phyloP scores from a whole-genome alignment of 192 early-diverging fungal species.

The Geranomyces variabilis region DNA sequence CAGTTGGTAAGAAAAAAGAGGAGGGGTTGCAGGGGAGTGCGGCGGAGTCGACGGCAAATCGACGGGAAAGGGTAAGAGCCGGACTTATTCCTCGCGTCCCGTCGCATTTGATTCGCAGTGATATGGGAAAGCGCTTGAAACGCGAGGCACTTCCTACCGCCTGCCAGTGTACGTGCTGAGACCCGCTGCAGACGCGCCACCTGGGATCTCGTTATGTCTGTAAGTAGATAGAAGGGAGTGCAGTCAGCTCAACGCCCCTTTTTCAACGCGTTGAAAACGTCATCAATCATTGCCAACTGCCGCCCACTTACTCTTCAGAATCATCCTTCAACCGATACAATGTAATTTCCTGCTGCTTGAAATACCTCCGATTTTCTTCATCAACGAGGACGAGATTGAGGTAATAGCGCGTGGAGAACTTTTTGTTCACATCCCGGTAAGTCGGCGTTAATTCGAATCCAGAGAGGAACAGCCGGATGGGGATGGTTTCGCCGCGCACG shows the following conservation, averaged over 20 bases:
- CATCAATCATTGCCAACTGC: too few species aligned
- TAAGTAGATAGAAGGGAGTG: too few species aligned
- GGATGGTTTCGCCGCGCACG: constrained; percentile 94
- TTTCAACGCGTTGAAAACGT: too few species aligned
- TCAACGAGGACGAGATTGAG: constrained; percentile 97
- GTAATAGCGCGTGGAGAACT: constrained; percentile 98
- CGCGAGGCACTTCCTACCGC: not conserved
- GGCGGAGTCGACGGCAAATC: too few species aligned
- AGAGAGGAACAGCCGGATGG: constrained; percentile 94
- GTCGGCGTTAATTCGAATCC: constrained; percentile 99
- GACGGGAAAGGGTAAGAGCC: too few species aligned
- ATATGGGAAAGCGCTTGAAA: not conserved
- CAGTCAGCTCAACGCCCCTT: too few species aligned
- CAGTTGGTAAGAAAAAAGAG: too few species aligned
- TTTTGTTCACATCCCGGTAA: constrained; percentile 98
- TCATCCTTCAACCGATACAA: constrained; percentile 46
- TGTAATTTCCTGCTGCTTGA: constrained; percentile 93
- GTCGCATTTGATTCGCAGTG: too few species aligned
- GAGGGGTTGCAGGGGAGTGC: too few species aligned
- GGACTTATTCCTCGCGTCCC: too few species aligned
- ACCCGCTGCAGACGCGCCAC: constrained; percentile 47
- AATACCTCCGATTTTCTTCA: constrained; percentile 98
- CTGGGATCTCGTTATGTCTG: constrained; percentile 40
- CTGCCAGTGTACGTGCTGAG: constrained; percentile 40
- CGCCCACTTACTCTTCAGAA: constrained; percentile 40